phyloP scores from a whole-genome alignment of 2,329 filamentous ascomycete genomes.

The Aspergillus novofumigatus region DNA sequence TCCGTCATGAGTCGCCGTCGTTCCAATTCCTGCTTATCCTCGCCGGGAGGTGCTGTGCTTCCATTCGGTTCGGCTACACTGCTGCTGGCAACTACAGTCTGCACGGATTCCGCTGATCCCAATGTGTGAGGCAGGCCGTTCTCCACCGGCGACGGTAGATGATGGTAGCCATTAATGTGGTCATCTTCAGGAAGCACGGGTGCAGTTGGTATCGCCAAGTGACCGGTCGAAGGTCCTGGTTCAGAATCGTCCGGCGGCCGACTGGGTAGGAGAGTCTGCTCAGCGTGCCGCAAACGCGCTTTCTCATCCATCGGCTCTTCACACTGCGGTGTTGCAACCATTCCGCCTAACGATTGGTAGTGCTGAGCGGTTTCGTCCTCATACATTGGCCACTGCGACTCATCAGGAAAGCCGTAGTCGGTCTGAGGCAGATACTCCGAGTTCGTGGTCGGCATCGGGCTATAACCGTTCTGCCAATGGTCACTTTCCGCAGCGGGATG shows the following conservation, averaged over 20 bases:
- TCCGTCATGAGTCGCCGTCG: conserved; percentile 59
- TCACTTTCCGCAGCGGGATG: conserved; percentile 21
- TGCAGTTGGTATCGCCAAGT: conserved; percentile 39
- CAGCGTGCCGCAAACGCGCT: conserved; percentile 70
- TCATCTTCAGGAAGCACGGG: conserved; percentile 47
- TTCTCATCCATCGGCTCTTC: conserved; percentile 73
- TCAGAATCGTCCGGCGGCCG: conserved; percentile 57
- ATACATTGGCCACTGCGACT: conserved; percentile 27
- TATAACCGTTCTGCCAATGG: conserved; percentile 23
- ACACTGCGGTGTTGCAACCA: conserved; percentile 45
- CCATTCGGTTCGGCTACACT: conserved; percentile 42
- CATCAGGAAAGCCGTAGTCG: conserved; percentile 20
- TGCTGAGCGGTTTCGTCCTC: conserved; percentile 22
- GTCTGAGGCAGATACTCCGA: conserved; percentile 23
- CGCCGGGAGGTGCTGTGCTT: conserved; percentile 35
- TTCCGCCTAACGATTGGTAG: conserved; percentile 20
- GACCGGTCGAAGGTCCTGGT: conserved; percentile 43
- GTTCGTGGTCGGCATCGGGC: conserved; percentile 14
- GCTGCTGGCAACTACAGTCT: conserved; percentile 29
- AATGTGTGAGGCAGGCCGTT: conserved; percentile 19
- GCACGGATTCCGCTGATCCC: conserved; percentile 28
- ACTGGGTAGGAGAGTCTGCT: conserved; percentile 76
- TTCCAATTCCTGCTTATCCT: conserved; percentile 80
- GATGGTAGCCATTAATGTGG: conserved; percentile 47
- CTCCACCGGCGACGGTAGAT: conserved; percentile 20